phyloP scores from a whole-genome alignment of 495 filamentous ascomycete species.

The Evernia prunastri region DNA sequence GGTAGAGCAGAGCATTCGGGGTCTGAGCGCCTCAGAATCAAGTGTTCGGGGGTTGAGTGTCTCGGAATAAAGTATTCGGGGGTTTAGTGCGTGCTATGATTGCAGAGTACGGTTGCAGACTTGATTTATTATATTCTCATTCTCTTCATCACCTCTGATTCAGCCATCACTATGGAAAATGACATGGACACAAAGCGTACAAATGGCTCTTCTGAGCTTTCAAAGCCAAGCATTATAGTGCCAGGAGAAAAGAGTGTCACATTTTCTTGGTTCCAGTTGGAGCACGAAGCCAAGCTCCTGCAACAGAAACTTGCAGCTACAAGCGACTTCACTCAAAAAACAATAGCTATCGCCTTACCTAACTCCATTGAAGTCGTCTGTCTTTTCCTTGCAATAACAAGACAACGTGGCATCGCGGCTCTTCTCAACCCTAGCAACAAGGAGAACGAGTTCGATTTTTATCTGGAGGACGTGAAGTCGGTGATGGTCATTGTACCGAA shows the following conservation, averaged over 20 bases:
- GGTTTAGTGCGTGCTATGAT: background rate
- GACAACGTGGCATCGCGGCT: constrained; percentile 69
- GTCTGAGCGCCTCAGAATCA: too few species aligned
- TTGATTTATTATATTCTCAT: background rate
- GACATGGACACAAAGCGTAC: background rate
- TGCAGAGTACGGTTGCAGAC: too few species aligned
- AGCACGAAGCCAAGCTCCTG: background rate
- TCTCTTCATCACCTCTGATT: background rate
- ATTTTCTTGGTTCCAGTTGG: background rate
- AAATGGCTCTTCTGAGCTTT: background rate
- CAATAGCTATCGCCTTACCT: constrained; percentile 68
- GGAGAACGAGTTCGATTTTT: constrained; percentile 80
- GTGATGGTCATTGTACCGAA: constrained; percentile 63
- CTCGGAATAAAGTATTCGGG: too few species aligned
- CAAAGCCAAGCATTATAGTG: background rate
- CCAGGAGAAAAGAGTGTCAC: background rate
- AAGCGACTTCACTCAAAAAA: constrained; percentile 53
- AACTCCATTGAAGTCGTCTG: constrained; percentile 77
- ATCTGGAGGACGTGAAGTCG: constrained; percentile 72
- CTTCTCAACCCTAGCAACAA: constrained; percentile 80
- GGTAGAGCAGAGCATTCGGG: too few species aligned
- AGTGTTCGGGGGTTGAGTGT: too few species aligned
- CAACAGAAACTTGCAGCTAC: constrained; percentile 65
- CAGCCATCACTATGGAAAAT: background rate
- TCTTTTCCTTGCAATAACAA: constrained; percentile 65